These are phyloP conservation scores for Sporothrix curviconia DNA, from an alignment of 2,329 filamentous ascomycete genomes.

Conservation along the genomic window DNA sequence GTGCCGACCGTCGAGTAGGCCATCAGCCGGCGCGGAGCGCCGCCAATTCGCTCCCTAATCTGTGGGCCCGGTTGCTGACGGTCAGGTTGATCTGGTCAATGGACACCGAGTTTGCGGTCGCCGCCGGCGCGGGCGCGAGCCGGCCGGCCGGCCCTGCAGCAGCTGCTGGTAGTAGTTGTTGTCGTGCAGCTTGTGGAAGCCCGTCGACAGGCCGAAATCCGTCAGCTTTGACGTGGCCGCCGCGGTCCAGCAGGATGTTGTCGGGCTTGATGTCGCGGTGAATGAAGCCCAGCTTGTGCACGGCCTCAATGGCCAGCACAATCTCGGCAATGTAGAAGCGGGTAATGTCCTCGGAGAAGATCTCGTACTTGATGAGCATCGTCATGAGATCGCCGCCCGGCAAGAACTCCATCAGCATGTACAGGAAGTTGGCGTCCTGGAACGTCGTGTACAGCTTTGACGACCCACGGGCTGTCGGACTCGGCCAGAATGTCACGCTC, in stretches of 20 bases:
- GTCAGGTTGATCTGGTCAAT: slow-evolving; percentile 98
- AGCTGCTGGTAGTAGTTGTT: slow-evolving; percentile 98
- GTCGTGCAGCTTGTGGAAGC: slow-evolving; percentile 95
- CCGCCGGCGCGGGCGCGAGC: slow-evolving; percentile 53
- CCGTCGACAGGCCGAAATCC: slow-evolving; percentile 94
- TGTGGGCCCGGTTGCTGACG: slow-evolving; percentile 93
- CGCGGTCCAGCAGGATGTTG: slow-evolving; percentile 92
- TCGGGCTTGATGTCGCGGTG: slow-evolving; percentile 99
- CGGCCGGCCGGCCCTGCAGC: slow-evolving; percentile 67
- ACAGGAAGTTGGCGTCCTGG: slow-evolving; percentile 91
- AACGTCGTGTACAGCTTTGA: slow-evolving; percentile 98
- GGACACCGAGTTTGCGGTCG: slow-evolving; percentile 87
- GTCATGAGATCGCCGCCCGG: slow-evolving; percentile 98
- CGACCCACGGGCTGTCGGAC: slow-evolving; percentile 98
- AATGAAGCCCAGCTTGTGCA: slow-evolving; percentile 96
- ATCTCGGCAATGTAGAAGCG: slow-evolving; percentile 99
- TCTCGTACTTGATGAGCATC: slow-evolving; percentile 99
- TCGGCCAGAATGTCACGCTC: slow-evolving; percentile 97
- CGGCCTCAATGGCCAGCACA: slow-evolving; percentile 94
- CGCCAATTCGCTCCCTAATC: slow-evolving; percentile 99
- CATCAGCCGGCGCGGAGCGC: slow-evolving; percentile 87
- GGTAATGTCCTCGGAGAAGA: slow-evolving; percentile 97
- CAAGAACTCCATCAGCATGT: slow-evolving; percentile 99
- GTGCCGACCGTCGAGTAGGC: slow-evolving; percentile 98
- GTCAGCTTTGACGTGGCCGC: slow-evolving; percentile 97